Evolutionary conservation across 129 eudicot genomes (phyloP).

Genomic region (Dittrichia graveolens): DNA sequence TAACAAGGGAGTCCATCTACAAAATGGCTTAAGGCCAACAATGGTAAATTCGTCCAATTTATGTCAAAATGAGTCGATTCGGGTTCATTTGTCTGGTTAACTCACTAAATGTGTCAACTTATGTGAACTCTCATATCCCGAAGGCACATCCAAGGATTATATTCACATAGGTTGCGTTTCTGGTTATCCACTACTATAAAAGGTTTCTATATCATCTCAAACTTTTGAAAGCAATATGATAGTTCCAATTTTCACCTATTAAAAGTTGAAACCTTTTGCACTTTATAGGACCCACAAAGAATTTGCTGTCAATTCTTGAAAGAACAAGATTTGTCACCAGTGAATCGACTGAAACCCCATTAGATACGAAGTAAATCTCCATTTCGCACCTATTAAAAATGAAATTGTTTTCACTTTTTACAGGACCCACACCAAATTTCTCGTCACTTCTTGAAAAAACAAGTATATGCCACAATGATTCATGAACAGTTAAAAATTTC

Average conservation of each 20-base stretch:
- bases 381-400: not conserved
- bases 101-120: too few species aligned
- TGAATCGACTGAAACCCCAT: not conserved
- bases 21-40: not conserved
- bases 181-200: too few species aligned
- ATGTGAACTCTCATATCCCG: too few species aligned
- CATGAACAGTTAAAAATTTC: not conserved
- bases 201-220: not conserved
- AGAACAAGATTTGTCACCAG: not conserved
- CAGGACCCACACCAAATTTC: conserved; percentile 2
- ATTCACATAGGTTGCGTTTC: too few species aligned
- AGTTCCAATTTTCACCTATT: conserved; percentile 7
- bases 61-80: too few species aligned
- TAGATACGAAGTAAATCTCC: not conserved
- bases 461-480: conserved; percentile 2
- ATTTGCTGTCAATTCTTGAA: not conserved
- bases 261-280: not conserved
- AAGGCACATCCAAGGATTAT: too few species aligned
- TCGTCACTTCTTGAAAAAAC: conserved; percentile 3
- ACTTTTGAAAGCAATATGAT: not conserved
- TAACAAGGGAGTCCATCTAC: not conserved
- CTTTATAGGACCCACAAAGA: conserved; percentile 19
- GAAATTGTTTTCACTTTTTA: not conserved
- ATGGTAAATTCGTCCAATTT: not conserved
- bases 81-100: too few species aligned